These are phyloP conservation scores for Eragrostis nindensis DNA, from an alignment of 176 grass and related monocot genomes.

Conservation along the genomic window DNA sequence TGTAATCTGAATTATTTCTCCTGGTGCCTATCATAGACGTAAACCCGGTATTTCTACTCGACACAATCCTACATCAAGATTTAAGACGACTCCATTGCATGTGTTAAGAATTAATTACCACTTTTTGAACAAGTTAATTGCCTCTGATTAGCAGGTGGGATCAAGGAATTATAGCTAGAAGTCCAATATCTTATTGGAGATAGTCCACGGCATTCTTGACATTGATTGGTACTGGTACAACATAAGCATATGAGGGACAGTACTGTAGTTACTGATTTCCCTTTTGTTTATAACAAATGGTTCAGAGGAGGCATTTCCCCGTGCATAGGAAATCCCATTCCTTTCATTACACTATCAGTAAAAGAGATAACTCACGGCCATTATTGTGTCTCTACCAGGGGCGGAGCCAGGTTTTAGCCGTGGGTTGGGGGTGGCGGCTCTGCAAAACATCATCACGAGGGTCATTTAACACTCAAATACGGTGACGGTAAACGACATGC, in stretches of 20 bases:
- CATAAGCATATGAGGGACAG: constrained; percentile 6
- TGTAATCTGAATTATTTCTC: constrained; percentile 11
- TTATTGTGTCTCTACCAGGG: neutral
- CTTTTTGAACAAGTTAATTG: constrained; percentile 8
- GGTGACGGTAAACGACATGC: too few relatives aligned
- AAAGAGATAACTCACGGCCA: constrained; percentile 7
- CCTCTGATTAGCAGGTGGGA: constrained; percentile 1
- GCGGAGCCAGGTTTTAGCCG: too few relatives aligned
- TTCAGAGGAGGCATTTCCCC: constrained; percentile 5
- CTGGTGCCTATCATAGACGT: neutral
- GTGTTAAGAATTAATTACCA: neutral
- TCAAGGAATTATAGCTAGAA: constrained; percentile 17
- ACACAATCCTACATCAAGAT: constrained; percentile 10
- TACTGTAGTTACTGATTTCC: neutral
- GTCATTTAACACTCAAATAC: too few relatives aligned
- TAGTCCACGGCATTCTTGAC: neutral
- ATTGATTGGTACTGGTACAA: neutral
- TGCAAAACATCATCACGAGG: too few relatives aligned
- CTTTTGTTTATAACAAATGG: neutral
- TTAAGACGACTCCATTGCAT: neutral
- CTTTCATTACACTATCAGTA: neutral
- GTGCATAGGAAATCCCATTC: neutral
- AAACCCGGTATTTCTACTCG: constrained; percentile 7
- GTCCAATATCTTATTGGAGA: neutral
- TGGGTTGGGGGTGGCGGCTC: too few relatives aligned